Evolutionary conservation across 1,139 yeast genomes (phyloP), one percentile per base, ranked within the genome.

Genomic region (Starmera stellimalicola): DNA sequence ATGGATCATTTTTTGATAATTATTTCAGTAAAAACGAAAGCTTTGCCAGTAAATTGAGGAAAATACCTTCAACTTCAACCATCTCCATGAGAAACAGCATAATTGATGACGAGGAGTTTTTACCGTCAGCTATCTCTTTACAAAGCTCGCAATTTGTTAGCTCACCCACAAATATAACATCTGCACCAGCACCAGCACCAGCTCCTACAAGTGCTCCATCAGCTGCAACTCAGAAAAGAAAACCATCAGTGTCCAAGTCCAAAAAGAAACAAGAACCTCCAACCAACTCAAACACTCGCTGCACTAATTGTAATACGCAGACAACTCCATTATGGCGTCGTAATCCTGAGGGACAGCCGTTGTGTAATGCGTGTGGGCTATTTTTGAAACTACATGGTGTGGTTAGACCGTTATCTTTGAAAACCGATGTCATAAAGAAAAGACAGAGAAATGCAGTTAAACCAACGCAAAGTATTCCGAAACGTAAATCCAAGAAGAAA

Each of bases 271-370:
- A 18, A 12, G 18, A 27, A n/a, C 14, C n/a, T 10, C 23, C n/a
- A n/a, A n/a, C 17, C 2, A 11, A 15, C 24, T 27, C 34, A 7
- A 46, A 43, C 33, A 48, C 50, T 3, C 39, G 51, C 31, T 88
- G 97, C 56, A 77, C 91, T 17, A 91, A 91, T 59, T 88, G 98
- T 58, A 78, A 80, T 48, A 88, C 98, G 1, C 83, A 75, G 49
- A 88, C 94, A 6, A 88, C 98, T 1, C 97, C 98, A 2, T 63
- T 91, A 28, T 88, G 97, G 97, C 70, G 98, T 52, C 68, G 96
- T 37, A 91, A 85, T 52, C 91, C 91, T 18, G 82, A 82, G 18
- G 96, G 96, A 7, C 85, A 84, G 49, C 94, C 95, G 2, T 64
- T 88, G 40, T 88, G 97, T 54, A 91, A 88, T 57, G 97, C 97